Base-by-base conservation (phyloP, 1,284 basidiomycete species). In the Ceratobasidium sp. region DNA sequence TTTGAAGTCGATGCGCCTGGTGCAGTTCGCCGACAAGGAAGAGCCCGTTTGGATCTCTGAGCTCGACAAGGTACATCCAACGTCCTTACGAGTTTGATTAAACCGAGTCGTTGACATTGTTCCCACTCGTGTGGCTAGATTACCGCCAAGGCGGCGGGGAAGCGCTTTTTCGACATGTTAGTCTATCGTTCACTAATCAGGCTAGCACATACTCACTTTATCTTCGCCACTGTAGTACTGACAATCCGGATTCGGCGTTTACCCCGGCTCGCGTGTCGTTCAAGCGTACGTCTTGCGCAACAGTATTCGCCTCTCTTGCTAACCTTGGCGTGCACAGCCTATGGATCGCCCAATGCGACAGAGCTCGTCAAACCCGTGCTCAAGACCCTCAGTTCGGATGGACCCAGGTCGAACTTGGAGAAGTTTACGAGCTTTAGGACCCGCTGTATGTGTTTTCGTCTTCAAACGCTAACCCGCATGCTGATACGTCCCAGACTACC, bases 121-220 rank as follows among this genome's bases (percentile, higher is more conserved):
- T 5, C 27, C 14, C 12, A 70, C 67, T 64, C 38, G 54, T 57
- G 66, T 74, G 67, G 59, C 68, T 81, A 96, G 94, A 93, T 96
- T 79, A 86, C 90, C 82, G 89, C 91, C 78, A 96, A 94, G 85
- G 91, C 91, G 57, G 88, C 88, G 81, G 92, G 93, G 79, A 81
- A 90, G 85, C 91, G 89, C 76, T 96, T 96, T 88, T 94, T 96
- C 86, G 96, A 97, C 84, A 89, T 97, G 95, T 96, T 84, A 85
- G 87, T 81, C 77, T 74, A 78, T 80, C n/a, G 23, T 73, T 79
- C 77, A 55, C 30, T 7, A 38, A 27, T 27, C 30, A 3, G 20
- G 16, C 20, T 27, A 14, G 33, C 52, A 41, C 62, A 12, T 50
- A 38, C 12, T 64, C 16, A 54, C 59, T 44, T 44, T 44, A 14